phyloP scores from a whole-genome alignment of 805 yeast genomes.

The Ogataea trehalophila region DNA sequence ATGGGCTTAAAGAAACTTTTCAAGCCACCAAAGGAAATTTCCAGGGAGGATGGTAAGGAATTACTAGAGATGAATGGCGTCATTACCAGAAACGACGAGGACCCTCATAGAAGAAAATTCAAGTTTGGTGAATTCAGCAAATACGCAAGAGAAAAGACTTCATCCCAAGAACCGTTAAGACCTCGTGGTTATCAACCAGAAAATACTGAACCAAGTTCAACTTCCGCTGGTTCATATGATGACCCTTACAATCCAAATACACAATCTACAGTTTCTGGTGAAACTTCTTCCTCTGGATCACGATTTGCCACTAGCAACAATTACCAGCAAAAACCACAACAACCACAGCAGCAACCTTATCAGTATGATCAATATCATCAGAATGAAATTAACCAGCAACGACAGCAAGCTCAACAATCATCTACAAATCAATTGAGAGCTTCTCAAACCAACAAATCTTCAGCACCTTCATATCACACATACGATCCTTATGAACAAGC shows the following conservation, averaged over 20 bases:
- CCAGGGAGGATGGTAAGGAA: constrained; percentile 37
- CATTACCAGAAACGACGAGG: constrained; percentile 31
- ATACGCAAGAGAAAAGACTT: constrained; percentile 37
- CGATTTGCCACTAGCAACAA: background rate
- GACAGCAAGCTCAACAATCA: constrained; percentile 7
- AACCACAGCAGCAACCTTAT: constrained; percentile 1
- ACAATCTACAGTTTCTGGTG: constrained; percentile 19
- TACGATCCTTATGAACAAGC: constrained; percentile 17
- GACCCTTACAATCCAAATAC: constrained; percentile 20
- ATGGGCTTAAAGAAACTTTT: constrained; percentile 50
- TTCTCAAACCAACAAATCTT: background rate
- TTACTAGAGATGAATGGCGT: constrained; percentile 40
- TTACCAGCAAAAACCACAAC: constrained; percentile 6
- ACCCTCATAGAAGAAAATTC: constrained; percentile 29
- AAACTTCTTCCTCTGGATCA: constrained; percentile 8
- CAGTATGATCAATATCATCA: constrained; percentile 9
- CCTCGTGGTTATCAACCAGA: constrained; percentile 20
- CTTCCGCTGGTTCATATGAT: constrained; percentile 12
- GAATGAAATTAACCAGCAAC: constrained; percentile 6
- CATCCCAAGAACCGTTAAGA: constrained; percentile 12
- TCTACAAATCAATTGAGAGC: background rate
- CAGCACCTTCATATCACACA: constrained; percentile 20
- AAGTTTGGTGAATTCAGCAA: constrained; percentile 45
- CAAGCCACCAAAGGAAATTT: constrained; percentile 46
- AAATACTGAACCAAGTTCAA: constrained; percentile 1